Evolutionary conservation across 768 basidiomycete genomes (phyloP), one percentile per base, ranked within the genome.

Genomic region (Rhodotorula graminis): DNA sequence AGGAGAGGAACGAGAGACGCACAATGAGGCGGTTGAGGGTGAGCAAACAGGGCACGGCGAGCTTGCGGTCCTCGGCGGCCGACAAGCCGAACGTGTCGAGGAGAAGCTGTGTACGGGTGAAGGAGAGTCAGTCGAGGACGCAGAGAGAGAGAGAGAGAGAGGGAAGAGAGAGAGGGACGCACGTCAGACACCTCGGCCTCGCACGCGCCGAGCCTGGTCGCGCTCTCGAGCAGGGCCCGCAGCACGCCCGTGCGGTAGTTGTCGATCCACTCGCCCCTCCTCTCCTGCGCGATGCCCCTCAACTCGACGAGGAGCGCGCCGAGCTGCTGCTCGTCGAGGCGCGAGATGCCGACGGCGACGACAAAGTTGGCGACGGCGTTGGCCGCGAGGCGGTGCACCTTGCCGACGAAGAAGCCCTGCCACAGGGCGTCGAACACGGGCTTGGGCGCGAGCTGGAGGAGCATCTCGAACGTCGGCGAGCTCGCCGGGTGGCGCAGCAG

Each of bases 311-410:
- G 84, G 25, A 86, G 83, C 11, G 82, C 83, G 2, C 80, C 80
- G 47, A 97, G 79, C 71, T 90, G 87, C 9, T 82, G 81, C 27
- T 81, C 83, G n/a, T 85, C 83, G 21, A 88, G 80, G 59, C 91
- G 84, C 62, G 87, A 86, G 40, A 94, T 75, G 1, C 89, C 90
- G 80, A 88, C 89, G 1, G 93, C 89, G 10, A 93, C 84, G 31
- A 97, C 93, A 77, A 93, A 99, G 79, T 98, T 99, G 21, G 91
- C 93, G 4, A 94, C 90, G 6, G 94, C 92, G 80, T 99, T 95
- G 29, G 85, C 83, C 27, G 90, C 88, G 42, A 96, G 83, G 68
- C 89, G 86, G 7, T 85, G 81, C 50, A 96, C 83, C 73, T 88
- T 81, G n/a, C 87, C 87, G 57, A 82, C 80, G 79, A 98, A 89